A percentile compares a stretch with the other conserved stretches of the same genome.
Evolutionary conservation across 2,329 filamentous ascomycete species (phyloP).

Genomic region (Paraconiothyrium sp.): DNA sequence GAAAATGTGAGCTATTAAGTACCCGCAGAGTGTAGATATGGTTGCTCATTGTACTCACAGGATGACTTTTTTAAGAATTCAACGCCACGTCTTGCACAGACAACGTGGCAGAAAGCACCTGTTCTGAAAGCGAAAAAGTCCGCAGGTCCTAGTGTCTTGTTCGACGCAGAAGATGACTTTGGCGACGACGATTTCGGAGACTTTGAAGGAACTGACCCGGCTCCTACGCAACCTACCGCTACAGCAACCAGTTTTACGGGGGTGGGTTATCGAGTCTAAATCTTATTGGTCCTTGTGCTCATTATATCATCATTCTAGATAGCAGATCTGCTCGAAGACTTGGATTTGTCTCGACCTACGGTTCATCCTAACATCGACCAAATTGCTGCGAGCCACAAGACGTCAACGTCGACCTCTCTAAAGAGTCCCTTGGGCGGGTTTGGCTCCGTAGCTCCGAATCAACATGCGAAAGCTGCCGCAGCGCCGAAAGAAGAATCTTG

Average conservation of each 20-base stretch:
- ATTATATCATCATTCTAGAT: slow-evolving; percentile 14
- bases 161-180: slow-evolving; percentile 51
- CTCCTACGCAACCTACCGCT: slow-evolving; percentile 7
- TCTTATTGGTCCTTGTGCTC: neutral
- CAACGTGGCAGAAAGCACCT: slow-evolving; percentile 36
- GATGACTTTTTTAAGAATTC: slow-evolving; percentile 27
- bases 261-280: neutral
- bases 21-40: neutral
- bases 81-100: slow-evolving; percentile 18
- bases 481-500: slow-evolving; percentile 46
- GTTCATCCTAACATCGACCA: slow-evolving; percentile 15
- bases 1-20: slow-evolving; percentile 5
- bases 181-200: slow-evolving; percentile 51
- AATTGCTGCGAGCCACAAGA: slow-evolving; percentile 10
- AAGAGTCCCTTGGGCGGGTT: slow-evolving; percentile 27
- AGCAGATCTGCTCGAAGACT: slow-evolving; percentile 39
- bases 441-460: slow-evolving; percentile 21
- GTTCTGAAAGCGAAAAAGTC: slow-evolving; percentile 44
- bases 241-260: slow-evolving; percentile 21
- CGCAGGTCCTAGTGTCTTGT: slow-evolving; percentile 50
- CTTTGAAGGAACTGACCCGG: slow-evolving; percentile 38
- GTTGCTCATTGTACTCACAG: neutral
- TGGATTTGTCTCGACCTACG: slow-evolving; percentile 33
- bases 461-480: slow-evolving; percentile 13
- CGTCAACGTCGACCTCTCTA: slow-evolving; percentile 3